phyloP scores from a whole-genome alignment of 345 rosid species.

The Diplotaxis tenuifolia region DNA sequence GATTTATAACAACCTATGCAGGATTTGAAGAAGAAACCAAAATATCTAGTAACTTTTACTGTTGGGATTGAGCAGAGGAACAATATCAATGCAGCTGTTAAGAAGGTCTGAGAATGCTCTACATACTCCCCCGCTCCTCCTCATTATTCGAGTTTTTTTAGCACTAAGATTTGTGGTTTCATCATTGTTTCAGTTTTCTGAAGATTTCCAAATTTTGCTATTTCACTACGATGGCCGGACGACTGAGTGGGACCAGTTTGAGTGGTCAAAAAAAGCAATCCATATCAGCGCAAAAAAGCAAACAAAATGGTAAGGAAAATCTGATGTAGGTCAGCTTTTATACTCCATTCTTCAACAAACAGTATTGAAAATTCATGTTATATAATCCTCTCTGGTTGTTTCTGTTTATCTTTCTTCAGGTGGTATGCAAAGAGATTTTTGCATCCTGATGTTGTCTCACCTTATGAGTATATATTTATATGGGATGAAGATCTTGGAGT shows the following conservation, averaged over 20 bases:
- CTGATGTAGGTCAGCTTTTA: slow-evolving; percentile 10
- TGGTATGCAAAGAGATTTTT: slow-evolving; percentile 97
- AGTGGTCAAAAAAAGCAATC: slow-evolving; percentile 82
- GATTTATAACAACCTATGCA: slow-evolving; percentile 35
- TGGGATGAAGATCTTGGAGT: slow-evolving; percentile 99
- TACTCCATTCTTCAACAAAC: neutral
- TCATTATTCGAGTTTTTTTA: neutral
- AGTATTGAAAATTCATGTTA: neutral
- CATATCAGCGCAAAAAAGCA: slow-evolving; percentile 77
- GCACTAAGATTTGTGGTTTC: slow-evolving; percentile 34
- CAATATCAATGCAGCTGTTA: slow-evolving; percentile 66
- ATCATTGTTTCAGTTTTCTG: slow-evolving; percentile 60
- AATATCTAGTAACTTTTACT: slow-evolving; percentile 77
- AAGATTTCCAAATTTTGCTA: slow-evolving; percentile 82
- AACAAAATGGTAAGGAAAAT: slow-evolving; percentile 74
- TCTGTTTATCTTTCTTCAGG: slow-evolving; percentile 43
- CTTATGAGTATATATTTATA: slow-evolving; percentile 84
- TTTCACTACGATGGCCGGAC: slow-evolving; percentile 88
- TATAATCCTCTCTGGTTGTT: slow-evolving; percentile 1
- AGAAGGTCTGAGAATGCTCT: slow-evolving; percentile 54
- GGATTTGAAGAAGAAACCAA: slow-evolving; percentile 82
- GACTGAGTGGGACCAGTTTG: slow-evolving; percentile 88
- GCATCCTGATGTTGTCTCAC: slow-evolving; percentile 88
- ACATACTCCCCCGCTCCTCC: neutral
- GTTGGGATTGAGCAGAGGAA: slow-evolving; percentile 75